Evolutionary conservation across 306 rosid species (phyloP).

Genomic region (Carpinus viminea): DNA sequence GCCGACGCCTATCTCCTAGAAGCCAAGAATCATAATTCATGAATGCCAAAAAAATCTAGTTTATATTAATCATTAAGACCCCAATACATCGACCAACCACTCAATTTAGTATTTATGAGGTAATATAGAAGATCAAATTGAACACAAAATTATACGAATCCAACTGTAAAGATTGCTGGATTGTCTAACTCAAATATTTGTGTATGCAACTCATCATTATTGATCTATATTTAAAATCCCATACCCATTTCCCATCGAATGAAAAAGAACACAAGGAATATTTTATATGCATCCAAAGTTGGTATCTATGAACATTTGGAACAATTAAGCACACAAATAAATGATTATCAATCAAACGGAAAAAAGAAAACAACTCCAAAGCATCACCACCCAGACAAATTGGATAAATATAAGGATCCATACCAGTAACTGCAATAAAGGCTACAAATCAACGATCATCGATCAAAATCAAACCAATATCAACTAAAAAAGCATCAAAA

Average conservation of each 20-base stretch:
- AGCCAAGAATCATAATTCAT: neutral
- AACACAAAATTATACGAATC: neutral
- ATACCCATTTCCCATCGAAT: neutral
- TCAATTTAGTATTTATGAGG: neutral
- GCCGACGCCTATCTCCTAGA: neutral
- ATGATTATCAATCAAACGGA: neutral
- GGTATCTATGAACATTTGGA: neutral
- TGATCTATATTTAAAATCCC: neutral
- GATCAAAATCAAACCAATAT: neutral
- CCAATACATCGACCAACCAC: neutral
- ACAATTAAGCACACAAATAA: constrained; percentile 7
- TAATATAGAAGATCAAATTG: neutral
- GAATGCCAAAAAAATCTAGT: too few species aligned
- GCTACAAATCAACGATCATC: neutral
- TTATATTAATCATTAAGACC: neutral
- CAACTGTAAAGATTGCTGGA: neutral
- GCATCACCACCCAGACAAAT: neutral
- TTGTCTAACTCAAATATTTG: neutral
- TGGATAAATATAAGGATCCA: neutral
- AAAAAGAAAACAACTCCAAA: neutral
- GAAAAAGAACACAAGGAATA: neutral
- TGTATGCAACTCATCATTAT: neutral
- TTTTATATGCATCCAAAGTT: neutral
- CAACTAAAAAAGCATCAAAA: neutral
- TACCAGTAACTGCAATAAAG: neutral